phyloP scores from a whole-genome alignment of 768 basidiomycete species.

The Trametes sanguinea region DNA sequence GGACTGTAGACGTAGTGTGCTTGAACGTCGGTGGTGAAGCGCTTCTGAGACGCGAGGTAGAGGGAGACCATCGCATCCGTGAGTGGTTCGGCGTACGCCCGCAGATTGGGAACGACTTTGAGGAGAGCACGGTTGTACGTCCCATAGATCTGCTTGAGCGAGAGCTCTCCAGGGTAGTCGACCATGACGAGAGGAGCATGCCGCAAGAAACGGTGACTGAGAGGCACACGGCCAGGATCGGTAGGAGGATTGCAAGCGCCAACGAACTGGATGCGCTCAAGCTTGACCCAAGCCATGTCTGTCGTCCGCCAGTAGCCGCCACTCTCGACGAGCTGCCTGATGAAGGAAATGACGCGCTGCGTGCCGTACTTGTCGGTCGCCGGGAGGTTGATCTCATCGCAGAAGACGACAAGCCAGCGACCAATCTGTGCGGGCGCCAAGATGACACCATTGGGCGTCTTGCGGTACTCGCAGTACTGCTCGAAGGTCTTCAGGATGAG shows the following conservation, averaged over 20 bases:
- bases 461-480: constrained; percentile 98
- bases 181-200: constrained; percentile 99
- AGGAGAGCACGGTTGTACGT: constrained; percentile 96
- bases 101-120: constrained; percentile 92
- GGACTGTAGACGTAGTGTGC: constrained; percentile 99
- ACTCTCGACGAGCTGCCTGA: constrained; percentile 93
- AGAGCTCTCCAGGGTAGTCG: constrained; percentile 96
- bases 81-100: constrained; percentile 90
- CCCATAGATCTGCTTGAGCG: constrained; percentile 97
- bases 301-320: constrained; percentile 93
- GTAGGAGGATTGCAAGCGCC: constrained; percentile 99
- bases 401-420: constrained; percentile 99
- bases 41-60: constrained; percentile 91
- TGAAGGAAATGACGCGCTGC: constrained; percentile 97
- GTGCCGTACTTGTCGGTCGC: constrained; percentile 98
- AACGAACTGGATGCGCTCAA: constrained; percentile 99
- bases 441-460: constrained; percentile 97
- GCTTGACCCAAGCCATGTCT: constrained; percentile 96
- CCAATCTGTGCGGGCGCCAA: constrained; percentile 94
- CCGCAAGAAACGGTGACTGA: constrained; percentile 95
- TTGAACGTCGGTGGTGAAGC: constrained; percentile 95
- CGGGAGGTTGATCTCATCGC: constrained; percentile 98
- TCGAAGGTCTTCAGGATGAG: constrained; percentile 99
- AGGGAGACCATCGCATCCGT: constrained; percentile 98
- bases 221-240: constrained; percentile 98